Evolutionary conservation across 345 rosid genomes (phyloP).

Genomic region (Kernera saxatilis): DNA sequence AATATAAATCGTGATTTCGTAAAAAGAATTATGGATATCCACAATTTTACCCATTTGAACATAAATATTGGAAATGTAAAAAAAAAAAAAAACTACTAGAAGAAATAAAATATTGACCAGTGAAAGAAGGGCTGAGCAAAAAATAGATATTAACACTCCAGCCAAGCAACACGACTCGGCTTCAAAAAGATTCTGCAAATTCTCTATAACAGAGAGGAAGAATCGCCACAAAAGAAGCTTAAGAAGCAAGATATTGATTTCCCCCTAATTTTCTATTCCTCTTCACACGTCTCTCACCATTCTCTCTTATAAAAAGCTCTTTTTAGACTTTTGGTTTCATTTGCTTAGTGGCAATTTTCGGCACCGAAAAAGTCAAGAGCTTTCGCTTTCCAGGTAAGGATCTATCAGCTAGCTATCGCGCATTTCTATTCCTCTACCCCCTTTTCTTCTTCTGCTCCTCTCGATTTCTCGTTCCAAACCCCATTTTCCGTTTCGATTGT

Average conservation of each 20-base stretch:
- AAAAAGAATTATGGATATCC: too few relatives aligned
- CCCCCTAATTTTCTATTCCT: not conserved
- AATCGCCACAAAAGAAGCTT: constrained; percentile 31
- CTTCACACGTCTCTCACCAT: constrained; percentile 20
- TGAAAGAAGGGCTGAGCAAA: too few relatives aligned
- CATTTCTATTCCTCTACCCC: not conserved
- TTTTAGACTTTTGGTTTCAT: constrained; percentile 8
- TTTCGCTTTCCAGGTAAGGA: constrained; percentile 30
- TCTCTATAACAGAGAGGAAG: constrained; percentile 21
- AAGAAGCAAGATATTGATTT: constrained; percentile 20
- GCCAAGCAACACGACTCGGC: not conserved
- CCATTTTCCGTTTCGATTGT: not conserved
- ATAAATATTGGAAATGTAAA: too few relatives aligned
- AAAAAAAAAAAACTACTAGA: not conserved
- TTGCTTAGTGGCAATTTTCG: constrained; percentile 23
- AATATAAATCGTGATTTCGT: too few relatives aligned
- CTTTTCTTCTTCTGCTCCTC: constrained; percentile 3
- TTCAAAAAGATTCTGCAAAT: not conserved
- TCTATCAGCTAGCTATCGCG: not conserved
- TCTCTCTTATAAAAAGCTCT: not conserved
- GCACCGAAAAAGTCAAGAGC: constrained; percentile 23
- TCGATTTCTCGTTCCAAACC: not conserved
- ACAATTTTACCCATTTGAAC: too few relatives aligned
- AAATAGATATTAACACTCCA: too few relatives aligned
- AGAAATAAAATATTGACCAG: too few relatives aligned